Conservation (phyloP, 2,329 filamentous ascomycete genomes). For the Aspergillus sp. region DNA sequence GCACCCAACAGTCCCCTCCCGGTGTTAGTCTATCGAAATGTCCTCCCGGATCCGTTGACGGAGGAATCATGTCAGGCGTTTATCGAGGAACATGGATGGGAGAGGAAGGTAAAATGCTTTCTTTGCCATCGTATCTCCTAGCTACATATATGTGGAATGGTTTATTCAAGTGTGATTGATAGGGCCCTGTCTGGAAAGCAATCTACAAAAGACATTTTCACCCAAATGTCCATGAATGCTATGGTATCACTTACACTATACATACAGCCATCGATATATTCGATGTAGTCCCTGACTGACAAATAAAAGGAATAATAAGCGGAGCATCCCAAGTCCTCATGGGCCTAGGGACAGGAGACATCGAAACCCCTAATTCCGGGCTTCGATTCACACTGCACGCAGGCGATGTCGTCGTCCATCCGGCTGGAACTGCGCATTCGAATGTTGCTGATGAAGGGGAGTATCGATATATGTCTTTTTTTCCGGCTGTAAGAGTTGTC, state of each 20-base stretch:
- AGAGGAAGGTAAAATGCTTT: slow-evolving; percentile 18
- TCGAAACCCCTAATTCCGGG: slow-evolving; percentile 7
- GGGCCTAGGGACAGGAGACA: slow-evolving; percentile 21
- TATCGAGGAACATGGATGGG: slow-evolving; percentile 28
- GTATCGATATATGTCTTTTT: slow-evolving; percentile 32
- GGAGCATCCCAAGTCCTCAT: slow-evolving; percentile 23
- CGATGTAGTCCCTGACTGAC: too few relatives aligned
- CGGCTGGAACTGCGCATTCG: slow-evolving; percentile 31
- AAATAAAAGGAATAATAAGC: slow-evolving; percentile 15
- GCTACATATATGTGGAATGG: background rate
- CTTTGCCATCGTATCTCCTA: background rate
- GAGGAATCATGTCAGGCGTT: slow-evolving; percentile 18
- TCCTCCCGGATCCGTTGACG: slow-evolving; percentile 21
- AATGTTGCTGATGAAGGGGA: slow-evolving; percentile 21
- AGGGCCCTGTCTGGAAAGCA: slow-evolving; percentile 21
- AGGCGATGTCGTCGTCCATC: slow-evolving; percentile 32
- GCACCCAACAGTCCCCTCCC: slow-evolving; percentile 30
- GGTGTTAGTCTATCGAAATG: slow-evolving; percentile 31
- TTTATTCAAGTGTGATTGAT: background rate
- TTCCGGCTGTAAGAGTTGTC: slow-evolving; percentile 23
- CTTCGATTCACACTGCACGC: slow-evolving; percentile 8
- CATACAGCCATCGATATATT: too few relatives aligned
- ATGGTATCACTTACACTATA: too few relatives aligned
- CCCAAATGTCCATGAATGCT: slow-evolving; percentile 35
- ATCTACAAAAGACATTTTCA: slow-evolving; percentile 26